Evolutionary conservation across 805 yeast species (phyloP).

Genomic region (Alloascoidea africana): DNA sequence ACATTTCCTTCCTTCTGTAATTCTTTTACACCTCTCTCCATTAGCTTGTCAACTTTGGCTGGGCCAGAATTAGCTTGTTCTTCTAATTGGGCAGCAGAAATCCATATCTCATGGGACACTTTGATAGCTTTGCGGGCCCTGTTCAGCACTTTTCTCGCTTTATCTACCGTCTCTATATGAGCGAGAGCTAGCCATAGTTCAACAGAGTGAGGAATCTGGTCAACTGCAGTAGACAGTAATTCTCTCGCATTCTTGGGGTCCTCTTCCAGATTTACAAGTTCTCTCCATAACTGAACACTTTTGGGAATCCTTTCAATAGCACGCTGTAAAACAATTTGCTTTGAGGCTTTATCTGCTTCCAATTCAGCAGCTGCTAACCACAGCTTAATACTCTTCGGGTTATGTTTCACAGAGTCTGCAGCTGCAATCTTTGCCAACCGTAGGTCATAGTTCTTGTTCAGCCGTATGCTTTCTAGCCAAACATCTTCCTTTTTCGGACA

Average conservation of each 20-base stretch:
- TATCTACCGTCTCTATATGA: constrained; percentile 24
- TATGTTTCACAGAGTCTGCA: constrained; percentile 45
- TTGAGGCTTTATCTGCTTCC: constrained; percentile 40
- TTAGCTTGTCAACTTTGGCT: constrained; percentile 29
- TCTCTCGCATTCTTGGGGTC: constrained; percentile 31
- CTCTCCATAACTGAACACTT: constrained; percentile 51
- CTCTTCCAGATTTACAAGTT: constrained; percentile 43
- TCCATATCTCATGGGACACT: constrained; percentile 42
- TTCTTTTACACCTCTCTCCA: constrained; percentile 32
- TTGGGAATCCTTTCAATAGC: constrained; percentile 55
- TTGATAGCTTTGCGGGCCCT: constrained; percentile 42
- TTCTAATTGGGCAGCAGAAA: constrained; percentile 55
- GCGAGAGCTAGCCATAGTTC: constrained; percentile 52
- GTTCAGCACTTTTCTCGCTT: constrained; percentile 40
- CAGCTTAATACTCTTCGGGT: constrained; percentile 38
- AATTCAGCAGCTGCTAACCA: constrained; percentile 64
- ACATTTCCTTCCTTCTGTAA: constrained; percentile 20
- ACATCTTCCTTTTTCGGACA: constrained; percentile 56
- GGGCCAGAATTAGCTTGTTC: constrained; percentile 30
- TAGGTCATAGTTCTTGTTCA: constrained; percentile 30
- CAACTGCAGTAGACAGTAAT: constrained; percentile 50
- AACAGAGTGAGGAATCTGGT: constrained; percentile 48
- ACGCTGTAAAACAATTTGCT: constrained; percentile 46
- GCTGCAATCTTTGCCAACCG: constrained; percentile 39
- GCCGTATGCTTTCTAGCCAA: constrained; percentile 70